A percentile compares a stretch with the other conserved stretches of the same genome.
phyloP scores from a whole-genome alignment of 2,329 filamentous ascomycete genomes.

The Aulographum hederae region DNA sequence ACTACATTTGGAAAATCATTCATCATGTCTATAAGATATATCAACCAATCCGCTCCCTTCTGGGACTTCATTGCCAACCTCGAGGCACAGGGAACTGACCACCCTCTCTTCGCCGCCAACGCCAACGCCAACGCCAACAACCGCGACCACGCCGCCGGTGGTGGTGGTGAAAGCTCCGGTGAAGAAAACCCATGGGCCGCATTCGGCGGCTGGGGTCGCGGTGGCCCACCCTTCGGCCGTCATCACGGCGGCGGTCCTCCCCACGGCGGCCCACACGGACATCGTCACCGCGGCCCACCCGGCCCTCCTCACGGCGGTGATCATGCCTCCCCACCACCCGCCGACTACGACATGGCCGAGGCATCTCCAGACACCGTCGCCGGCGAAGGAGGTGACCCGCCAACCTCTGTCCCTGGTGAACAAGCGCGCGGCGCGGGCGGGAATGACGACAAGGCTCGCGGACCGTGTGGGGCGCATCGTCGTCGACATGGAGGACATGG shows the following conservation, averaged over 20 bases:
- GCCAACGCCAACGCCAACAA: conserved; percentile 14
- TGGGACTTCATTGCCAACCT: conserved; percentile 36
- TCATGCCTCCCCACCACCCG: conserved; percentile 3
- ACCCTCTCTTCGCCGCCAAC: conserved; percentile 25
- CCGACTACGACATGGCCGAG: conserved; percentile 1
- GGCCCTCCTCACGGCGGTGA: conserved; percentile 6
- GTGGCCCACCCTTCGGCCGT: conserved; percentile 2
- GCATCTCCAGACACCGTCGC: conserved; percentile 3
- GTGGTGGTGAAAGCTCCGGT: conserved; percentile 9
- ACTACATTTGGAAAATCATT: too few species aligned
- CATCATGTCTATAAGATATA: conserved; percentile 34
- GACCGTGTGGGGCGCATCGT: too few species aligned
- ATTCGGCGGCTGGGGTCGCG: conserved; percentile 13
- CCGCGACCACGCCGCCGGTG: conserved; percentile 8
- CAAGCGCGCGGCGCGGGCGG: too few species aligned
- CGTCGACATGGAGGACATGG: conserved; percentile 2
- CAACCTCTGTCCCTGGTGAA: too few species aligned
- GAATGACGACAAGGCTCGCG: conserved; percentile 1
- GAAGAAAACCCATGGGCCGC: conserved; percentile 13
- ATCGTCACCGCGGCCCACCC: conserved; percentile 4
- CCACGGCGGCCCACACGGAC: too few species aligned
- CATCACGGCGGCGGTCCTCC: conserved; percentile 7
- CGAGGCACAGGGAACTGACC: conserved; percentile 24
- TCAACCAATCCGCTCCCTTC: conserved; percentile 34
- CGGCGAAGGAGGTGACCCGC: too few species aligned